Evolutionary conservation across 2,329 filamentous ascomycete genomes (phyloP), one percentile per base, ranked within the genome.

Genomic region (Lecanicillium sp.): DNA sequence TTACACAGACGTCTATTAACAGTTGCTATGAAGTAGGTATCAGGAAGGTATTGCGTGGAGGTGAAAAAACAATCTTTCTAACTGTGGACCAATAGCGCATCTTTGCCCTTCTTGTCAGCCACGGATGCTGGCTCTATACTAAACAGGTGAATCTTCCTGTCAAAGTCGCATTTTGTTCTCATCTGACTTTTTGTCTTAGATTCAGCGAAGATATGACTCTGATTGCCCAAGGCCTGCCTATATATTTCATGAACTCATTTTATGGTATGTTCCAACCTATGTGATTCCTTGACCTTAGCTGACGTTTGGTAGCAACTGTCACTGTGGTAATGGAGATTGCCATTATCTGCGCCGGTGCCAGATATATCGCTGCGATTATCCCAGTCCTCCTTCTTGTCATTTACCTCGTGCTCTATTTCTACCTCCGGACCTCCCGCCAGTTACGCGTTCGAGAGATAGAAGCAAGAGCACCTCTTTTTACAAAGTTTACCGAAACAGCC

Each of bases 371-470:
- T 2, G 32, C 68, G 2, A 60, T 60, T 0, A 57, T 74, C n/a
- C 70, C 72, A 0, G 37, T 63, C 7, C 13, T 36, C 0, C 2
- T 42, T 3, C 11, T 43, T 12, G 37, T 38, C 8, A 17, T 52
- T 2, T 50, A 34, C 30, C 10, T 44, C 4, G 25, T 53, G 11
- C 50, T 53, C 14, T 41, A 45, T 3, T 46, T 44, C 18, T 48
- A 48, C 14, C 59, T 78, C 2, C 61, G 66, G 5, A 76, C 72
- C 1, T 75, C 72, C 0, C 64, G 73, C 1, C 74, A 77, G 44
- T 54, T 79, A 3, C 66, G 72, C 18, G 60, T 69, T 12, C 50
- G 77, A 15, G 73, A 77, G 35, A 56, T 77, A 1, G 70, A 77
- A 46, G 62, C 71, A 1, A 67, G 67, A 31, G 61, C 71, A 0